Percentiles rank a stretch among this genome's conserved stretches.
These are phyloP conservation scores for Phalaenopsis aphrodite DNA, from an alignment of 106 monocot species.

Conservation along the genomic window DNA sequence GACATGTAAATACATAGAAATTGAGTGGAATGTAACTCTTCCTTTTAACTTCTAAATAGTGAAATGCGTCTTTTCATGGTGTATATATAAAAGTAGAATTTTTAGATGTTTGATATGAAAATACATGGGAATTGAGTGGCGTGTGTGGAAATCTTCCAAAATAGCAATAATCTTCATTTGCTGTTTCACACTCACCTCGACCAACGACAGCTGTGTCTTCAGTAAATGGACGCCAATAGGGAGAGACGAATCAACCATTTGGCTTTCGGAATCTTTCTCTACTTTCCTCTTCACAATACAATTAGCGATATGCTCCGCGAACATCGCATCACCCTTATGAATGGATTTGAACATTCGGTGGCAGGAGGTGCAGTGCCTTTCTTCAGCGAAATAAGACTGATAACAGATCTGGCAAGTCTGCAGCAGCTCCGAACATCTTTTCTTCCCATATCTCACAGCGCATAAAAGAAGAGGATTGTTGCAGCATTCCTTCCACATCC, in stretches of 20 bases:
- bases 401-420: conserved; percentile 55
- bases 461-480: conserved; percentile 41
- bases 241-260: conserved; percentile 33
- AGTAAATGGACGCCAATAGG: conserved; percentile 53
- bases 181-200: conserved; percentile 44
- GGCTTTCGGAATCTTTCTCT: conserved; percentile 40
- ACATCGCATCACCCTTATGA: conserved; percentile 36
- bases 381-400: conserved; percentile 55
- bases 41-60: too few species aligned
- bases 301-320: conserved; percentile 44
- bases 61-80: too few species aligned
- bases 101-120: too few species aligned
- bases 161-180: neutral
- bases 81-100: too few species aligned
- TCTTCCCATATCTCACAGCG: conserved; percentile 79
- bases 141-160: neutral
- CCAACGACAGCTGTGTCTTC: conserved; percentile 51
- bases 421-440: conserved; percentile 53
- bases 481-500: conserved; percentile 75
- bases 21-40: too few species aligned
- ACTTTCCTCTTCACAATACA: conserved; percentile 46
- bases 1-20: too few species aligned
- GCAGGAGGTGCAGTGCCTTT: conserved; percentile 76
- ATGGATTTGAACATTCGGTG: conserved; percentile 60
- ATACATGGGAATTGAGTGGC: too few species aligned